Base-by-base conservation (phyloP, 177 flowering plant species). In the Vitis hybrid region DNA sequence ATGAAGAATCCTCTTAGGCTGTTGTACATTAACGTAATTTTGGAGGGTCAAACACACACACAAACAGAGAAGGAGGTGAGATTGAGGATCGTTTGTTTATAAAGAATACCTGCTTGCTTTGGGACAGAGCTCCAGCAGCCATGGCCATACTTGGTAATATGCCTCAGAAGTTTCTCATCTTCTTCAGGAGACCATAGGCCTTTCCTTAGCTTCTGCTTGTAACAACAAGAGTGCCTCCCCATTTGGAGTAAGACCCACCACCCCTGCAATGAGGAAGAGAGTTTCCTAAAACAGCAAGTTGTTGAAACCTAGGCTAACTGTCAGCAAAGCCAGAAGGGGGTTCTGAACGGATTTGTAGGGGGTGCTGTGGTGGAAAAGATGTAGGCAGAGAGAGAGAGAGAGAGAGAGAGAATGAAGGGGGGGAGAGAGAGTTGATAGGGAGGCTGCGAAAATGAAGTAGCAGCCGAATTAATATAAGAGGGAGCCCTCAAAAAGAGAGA, bases 51-150 rank as follows among this genome's bases (percentile, higher is more conserved):
- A 50, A 19, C 15, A 48, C n/a, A 50, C n/a, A 50, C n/a, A 11
- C 2, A 49, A 54, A 45, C 12, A 4, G 12, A 45, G 69, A 3
- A 13, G 59, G 14, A n/a, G 52, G 70, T 26, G 30, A 26, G 30
- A 26, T 26, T 26, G 30, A 26, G 30, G 30, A 26, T 26, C 0
- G 30, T 26, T 26, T 26, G 30, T 26, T 26, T 26, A 26, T 26
- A 19, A 2, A 4, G 51, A 2, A 21, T 76, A 79, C 82, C 82
- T 45, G 82, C 82, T 73, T 76, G 82, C 32, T 79, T 79, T 1
- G 82, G 82, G 52, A 79, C 79, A 64, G 82, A 79, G 71, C 82
- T 79, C 82, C 82, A 79, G 32, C 82, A 79, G 5, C 82, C 82
- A 70, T 79, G 82, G 68, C 82, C 82, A 64, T 70, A 73, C 72